Percentiles rank a stretch among this genome's conserved stretches.
Conservation (phyloP, 2,329 filamentous ascomycete genomes). For the Botrytis byssoidea region DNA sequence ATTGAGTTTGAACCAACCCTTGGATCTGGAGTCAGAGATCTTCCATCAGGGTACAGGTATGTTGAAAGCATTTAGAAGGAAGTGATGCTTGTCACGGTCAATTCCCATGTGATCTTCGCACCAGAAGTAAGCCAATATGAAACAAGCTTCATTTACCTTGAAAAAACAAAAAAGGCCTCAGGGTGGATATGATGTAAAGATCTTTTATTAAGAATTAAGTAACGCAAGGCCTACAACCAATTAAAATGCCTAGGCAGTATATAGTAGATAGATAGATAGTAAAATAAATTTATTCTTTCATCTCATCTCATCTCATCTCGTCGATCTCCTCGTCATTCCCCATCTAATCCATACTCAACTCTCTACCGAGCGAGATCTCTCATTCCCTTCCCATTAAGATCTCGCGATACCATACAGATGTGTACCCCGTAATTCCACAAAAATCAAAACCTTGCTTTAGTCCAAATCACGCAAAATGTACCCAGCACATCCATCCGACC, state of each 20-base stretch:
- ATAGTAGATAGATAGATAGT: conserved; percentile 7
- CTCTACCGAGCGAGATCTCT: conserved; percentile 2
- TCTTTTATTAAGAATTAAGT: conserved; percentile 17
- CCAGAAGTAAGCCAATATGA: background rate
- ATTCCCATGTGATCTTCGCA: background rate
- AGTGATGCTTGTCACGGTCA: background rate
- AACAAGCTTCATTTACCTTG: background rate
- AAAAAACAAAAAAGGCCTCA: background rate
- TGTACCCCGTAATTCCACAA: conserved; percentile 2
- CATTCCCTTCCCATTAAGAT: conserved; percentile 4
- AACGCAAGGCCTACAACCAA: background rate
- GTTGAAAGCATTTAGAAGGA: background rate
- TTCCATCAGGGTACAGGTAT: background rate
- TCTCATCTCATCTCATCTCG: conserved; percentile 14
- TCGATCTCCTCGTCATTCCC: conserved; percentile 11
- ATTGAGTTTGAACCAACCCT: background rate
- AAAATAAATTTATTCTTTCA: conserved; percentile 15
- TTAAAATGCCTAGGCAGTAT: background rate
- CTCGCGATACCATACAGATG: conserved; percentile 12
- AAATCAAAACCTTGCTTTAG: conserved; percentile 5
- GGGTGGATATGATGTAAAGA: background rate
- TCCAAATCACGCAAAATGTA: conserved; percentile 3
- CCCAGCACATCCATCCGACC: background rate
- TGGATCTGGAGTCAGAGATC: background rate
- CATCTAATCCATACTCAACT: conserved; percentile 1